Conservation (phyloP, 345 rosid species). For the Ceriops tagal region DNA sequence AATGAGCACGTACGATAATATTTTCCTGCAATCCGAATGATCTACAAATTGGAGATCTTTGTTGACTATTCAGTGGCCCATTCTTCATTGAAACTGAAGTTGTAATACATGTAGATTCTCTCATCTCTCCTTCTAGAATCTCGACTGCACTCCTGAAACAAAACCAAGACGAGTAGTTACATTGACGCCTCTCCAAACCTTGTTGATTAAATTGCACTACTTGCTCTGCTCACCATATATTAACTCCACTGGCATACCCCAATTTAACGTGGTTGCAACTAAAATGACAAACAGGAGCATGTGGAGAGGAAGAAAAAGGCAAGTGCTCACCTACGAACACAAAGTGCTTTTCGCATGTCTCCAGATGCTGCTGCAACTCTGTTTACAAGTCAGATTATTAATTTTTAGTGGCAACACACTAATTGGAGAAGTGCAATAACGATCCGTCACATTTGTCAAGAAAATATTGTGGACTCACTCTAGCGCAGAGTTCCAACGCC, state of each 20-base stretch:
- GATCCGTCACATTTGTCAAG: background rate
- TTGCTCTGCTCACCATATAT: too few relatives aligned
- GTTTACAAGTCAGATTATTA: conserved; percentile 16
- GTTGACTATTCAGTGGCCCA: conserved; percentile 18
- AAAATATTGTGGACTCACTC: conserved; percentile 50
- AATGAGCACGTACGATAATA: conserved; percentile 37
- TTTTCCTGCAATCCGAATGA: conserved; percentile 21
- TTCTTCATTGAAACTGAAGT: conserved; percentile 20
- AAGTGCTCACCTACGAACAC: conserved; percentile 61
- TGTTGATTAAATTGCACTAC: background rate
- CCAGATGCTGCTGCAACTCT: conserved; percentile 97
- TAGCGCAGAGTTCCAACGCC: conserved; percentile 91
- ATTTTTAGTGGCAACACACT: background rate
- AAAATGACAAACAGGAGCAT: too few relatives aligned
- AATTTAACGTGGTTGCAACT: too few relatives aligned
- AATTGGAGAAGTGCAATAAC: background rate
- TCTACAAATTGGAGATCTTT: conserved; percentile 26
- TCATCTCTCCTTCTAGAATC: conserved; percentile 64
- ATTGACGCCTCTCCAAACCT: background rate
- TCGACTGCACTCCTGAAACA: conserved; percentile 70
- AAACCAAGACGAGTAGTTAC: conserved; percentile 4
- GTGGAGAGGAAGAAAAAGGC: too few relatives aligned
- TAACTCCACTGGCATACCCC: too few relatives aligned
- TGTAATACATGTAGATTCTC: conserved; percentile 32
- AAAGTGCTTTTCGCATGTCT: conserved; percentile 91